These are phyloP conservation scores for Nakazawaea pomicola DNA, from an alignment of 805 yeast species.

Conservation along the genomic window DNA sequence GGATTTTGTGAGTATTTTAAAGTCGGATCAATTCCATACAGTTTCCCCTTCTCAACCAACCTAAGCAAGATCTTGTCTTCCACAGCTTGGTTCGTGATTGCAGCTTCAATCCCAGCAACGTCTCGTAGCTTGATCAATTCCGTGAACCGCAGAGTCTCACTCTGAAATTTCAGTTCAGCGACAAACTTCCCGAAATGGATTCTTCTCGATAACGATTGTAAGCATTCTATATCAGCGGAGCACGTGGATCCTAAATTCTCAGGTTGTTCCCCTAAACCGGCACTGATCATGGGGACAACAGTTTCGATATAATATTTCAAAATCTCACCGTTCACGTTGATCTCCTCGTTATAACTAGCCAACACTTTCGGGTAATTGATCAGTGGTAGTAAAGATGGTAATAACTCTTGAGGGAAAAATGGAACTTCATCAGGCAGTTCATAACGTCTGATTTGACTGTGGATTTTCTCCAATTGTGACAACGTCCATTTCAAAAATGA, in stretches of 20 bases:
- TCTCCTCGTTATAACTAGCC: conserved; percentile 67
- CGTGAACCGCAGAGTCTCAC: conserved; percentile 59
- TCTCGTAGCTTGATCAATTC: conserved; percentile 63
- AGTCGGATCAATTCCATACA: conserved; percentile 86
- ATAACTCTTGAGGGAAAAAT: conserved; percentile 66
- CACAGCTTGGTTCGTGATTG: conserved; percentile 84
- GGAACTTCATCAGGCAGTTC: conserved; percentile 95
- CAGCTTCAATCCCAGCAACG: conserved; percentile 64
- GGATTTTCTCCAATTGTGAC: conserved; percentile 65
- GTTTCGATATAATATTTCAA: conserved; percentile 59
- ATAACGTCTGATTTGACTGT: conserved; percentile 80
- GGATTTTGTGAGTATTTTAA: conserved; percentile 61
- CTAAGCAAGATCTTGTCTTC: conserved; percentile 81
- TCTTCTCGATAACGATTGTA: conserved; percentile 86
- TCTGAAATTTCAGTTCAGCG: conserved; percentile 87
- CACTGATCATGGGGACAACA: conserved; percentile 74
- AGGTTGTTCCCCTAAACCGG: conserved; percentile 62
- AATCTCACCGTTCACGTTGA: conserved; percentile 72
- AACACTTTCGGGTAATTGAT: conserved; percentile 74
- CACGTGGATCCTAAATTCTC: conserved; percentile 90
- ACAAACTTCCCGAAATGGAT: conserved; percentile 97
- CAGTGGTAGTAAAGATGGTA: conserved; percentile 71
- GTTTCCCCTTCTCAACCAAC: conserved; percentile 72
- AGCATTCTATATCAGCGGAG: conserved; percentile 74
- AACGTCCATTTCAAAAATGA: conserved; percentile 87